Evolutionary conservation across 345 rosid species (phyloP).

Genomic region (Eucalyptus decipiens): DNA sequence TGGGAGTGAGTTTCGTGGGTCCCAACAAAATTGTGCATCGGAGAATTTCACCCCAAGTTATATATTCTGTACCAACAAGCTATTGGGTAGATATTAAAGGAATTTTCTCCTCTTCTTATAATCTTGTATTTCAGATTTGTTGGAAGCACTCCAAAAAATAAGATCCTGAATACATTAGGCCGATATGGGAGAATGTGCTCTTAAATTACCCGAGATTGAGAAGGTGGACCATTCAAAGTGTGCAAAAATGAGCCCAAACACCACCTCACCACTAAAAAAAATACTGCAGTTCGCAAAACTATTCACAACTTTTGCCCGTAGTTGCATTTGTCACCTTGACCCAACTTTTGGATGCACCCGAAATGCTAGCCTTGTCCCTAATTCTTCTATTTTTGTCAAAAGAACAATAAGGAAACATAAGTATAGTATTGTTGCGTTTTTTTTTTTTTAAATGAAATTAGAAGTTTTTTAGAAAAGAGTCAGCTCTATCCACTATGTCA

Average conservation of each 20-base stretch:
- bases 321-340: background rate
- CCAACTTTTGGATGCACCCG: background rate
- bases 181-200: rapidly evolving
- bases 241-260: background rate
- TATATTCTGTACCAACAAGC: background rate
- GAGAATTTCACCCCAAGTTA: no score
- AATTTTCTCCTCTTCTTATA: background rate
- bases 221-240: background rate
- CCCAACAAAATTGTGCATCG: rapidly evolving
- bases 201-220: background rate
- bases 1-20: background rate
- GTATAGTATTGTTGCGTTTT: background rate
- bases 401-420: background rate
- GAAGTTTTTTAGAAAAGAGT: no score
- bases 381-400: background rate
- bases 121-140: background rate
- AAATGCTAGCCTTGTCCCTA: background rate
- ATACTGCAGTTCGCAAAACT: no score
- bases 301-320: background rate
- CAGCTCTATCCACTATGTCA: background rate
- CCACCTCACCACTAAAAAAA: background rate
- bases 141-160: background rate
- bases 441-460: background rate
- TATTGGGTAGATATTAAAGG: background rate
- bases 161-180: background rate